Percentiles rank a stretch among this genome's conserved stretches.
phyloP scores from a whole-genome alignment of 2,329 filamentous ascomycete species.

The Epichloe coenophiala region DNA sequence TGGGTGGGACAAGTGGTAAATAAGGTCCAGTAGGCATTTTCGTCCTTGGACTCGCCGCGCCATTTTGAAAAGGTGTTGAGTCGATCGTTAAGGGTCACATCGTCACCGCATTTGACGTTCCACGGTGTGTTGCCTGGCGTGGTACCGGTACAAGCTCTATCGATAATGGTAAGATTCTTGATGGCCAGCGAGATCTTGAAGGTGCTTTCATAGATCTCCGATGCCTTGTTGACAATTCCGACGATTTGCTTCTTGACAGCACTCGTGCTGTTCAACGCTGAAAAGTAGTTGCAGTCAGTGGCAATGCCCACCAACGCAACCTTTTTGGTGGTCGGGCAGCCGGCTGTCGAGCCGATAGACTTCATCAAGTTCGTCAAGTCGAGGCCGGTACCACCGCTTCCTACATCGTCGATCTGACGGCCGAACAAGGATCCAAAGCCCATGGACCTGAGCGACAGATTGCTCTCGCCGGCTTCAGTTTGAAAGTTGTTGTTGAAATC shows the following conservation, averaged over 20 bases:
- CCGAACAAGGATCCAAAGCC: slow-evolving; percentile 56
- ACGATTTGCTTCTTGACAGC: slow-evolving; percentile 62
- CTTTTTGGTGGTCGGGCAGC: slow-evolving; percentile 80
- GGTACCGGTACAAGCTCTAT: slow-evolving; percentile 58
- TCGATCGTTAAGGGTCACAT: slow-evolving; percentile 56
- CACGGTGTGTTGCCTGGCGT: slow-evolving; percentile 57
- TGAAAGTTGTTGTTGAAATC: slow-evolving; percentile 68
- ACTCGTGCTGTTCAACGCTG: slow-evolving; percentile 52
- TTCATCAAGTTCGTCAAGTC: slow-evolving; percentile 60
- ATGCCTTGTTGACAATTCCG: slow-evolving; percentile 71
- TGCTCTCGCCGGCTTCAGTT: slow-evolving; percentile 40
- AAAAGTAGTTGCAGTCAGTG: slow-evolving; percentile 82
- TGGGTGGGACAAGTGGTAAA: slow-evolving; percentile 71
- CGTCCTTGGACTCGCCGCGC: slow-evolving; percentile 65
- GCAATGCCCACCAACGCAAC: slow-evolving; percentile 86
- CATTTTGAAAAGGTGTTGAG: slow-evolving; percentile 81
- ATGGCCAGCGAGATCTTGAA: slow-evolving; percentile 94
- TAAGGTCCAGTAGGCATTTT: slow-evolving; percentile 87
- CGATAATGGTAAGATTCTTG: slow-evolving; percentile 68
- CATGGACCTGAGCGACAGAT: slow-evolving; percentile 40
- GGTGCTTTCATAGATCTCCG: slow-evolving; percentile 71
- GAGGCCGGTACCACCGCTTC: slow-evolving; percentile 52
- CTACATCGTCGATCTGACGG: slow-evolving; percentile 56
- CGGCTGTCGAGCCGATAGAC: slow-evolving; percentile 69
- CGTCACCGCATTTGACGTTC: slow-evolving; percentile 63